Conservation (phyloP, 2,329 filamentous ascomycete species). For the Fusarium chuoi region DNA sequence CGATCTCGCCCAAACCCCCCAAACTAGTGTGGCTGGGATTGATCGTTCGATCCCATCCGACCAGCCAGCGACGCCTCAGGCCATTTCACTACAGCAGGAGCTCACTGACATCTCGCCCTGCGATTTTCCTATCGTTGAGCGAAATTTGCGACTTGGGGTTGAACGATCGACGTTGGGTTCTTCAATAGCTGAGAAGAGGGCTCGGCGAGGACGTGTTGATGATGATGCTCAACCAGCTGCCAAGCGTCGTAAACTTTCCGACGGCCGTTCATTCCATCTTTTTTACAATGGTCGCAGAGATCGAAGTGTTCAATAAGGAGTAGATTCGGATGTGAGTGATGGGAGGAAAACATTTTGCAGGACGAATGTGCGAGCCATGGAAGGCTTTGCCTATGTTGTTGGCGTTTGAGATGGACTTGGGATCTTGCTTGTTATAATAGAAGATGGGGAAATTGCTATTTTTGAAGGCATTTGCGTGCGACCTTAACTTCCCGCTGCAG, state of each 20-base stretch:
- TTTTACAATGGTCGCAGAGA: rapidly evolving
- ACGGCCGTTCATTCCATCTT: rapidly evolving
- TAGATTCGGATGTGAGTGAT: neutral
- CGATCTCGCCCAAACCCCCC: neutral
- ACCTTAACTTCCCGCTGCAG: too few relatives aligned
- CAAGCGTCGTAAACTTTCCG: neutral
- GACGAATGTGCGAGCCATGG: neutral
- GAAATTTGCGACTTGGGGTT: neutral
- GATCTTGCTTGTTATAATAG: neutral
- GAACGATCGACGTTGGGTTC: neutral
- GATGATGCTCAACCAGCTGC: neutral
- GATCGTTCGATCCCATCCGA: neutral
- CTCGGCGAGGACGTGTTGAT: too few relatives aligned
- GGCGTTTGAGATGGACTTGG: neutral
- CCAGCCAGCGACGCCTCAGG: rapidly evolving
- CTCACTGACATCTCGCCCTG: neutral
- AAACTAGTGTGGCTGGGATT: rapidly evolving
- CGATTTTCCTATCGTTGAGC: neutral
- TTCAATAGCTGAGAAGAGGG: neutral
- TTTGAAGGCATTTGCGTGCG: too few relatives aligned
- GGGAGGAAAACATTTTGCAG: neutral
- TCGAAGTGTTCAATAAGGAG: too few relatives aligned
- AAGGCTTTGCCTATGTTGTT: rapidly evolving
- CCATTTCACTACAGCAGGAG: rapidly evolving
- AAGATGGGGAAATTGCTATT: rapidly evolving